Base-by-base conservation (phyloP, 1,284 basidiomycete genomes). In the Trichosporon asahii region DNA sequence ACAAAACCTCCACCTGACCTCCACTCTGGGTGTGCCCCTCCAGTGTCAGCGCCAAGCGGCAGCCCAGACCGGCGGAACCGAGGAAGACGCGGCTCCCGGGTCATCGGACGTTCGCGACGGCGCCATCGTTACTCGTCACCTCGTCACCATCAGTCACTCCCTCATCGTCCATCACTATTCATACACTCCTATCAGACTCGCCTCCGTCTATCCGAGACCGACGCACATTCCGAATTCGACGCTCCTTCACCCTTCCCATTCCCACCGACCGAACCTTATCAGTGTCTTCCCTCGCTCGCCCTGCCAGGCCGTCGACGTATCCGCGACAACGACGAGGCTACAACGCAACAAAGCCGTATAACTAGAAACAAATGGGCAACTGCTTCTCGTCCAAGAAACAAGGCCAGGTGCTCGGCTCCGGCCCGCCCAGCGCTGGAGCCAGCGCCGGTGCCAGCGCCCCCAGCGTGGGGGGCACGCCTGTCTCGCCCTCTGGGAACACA, bases 361-460 rank as follows among this genome's bases (percentile, higher is more conserved):
- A 53, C 12, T 15, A 6, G n/a, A 18, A 18, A 31, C 27, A 18
- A 18, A 61, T 61, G 57, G 57, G 57, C 27, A 31, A 29, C 27
- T 61, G 57, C 57, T 33, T 61, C 57, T 61, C 57, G 8, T 61
- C 57, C 15, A 29, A 61, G 57, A 61, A 33, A 33, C 57, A 61
- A 14, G 57, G 57, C 57, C 57, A 61, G 57, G 57, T 61, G 14
- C 57, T 61, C 18, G 57, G 57, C 14, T 61, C 57, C 18, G 57
- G 57, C 6, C 57, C 57, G 29, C 57, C 57, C 7, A 61, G 57
- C 18, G 27, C 57, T 15, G 57, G 57, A n/a, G 27, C 5, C 29
- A n/a, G 57, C 15, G 18, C 53, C 1, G 27, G 57, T 6, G 49
- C 9, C 49, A 25, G 11, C 21, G 23, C 49, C 49, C 18, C 21